Conservation (phyloP, 2,329 filamentous ascomycete species). For the Claviceps citrina region DNA sequence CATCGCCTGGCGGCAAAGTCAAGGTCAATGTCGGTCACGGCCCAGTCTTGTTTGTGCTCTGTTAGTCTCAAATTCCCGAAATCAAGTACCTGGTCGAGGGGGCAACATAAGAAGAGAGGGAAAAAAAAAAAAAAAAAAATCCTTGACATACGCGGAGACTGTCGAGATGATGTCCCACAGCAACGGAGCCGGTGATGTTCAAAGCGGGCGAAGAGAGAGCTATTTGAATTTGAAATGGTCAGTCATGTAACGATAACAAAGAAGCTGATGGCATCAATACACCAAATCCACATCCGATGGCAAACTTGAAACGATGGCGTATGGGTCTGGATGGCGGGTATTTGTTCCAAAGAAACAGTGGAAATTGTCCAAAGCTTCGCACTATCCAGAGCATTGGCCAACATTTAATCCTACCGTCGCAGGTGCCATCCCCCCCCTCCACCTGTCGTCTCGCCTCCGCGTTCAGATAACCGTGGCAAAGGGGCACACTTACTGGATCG, state of each 20-base stretch:
- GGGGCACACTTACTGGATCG: not conserved
- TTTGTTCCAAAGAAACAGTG: not conserved
- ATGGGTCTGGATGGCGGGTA: not conserved
- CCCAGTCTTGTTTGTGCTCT: conserved; percentile 14
- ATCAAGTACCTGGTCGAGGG: not conserved
- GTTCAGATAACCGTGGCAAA: not conserved
- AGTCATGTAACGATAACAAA: not conserved
- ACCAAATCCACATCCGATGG: not conserved
- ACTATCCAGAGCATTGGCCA: conserved; percentile 1
- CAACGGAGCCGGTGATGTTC: conserved; percentile 8
- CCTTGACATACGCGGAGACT: conserved; percentile 4
- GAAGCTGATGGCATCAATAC: not conserved
- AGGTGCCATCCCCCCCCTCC: not conserved
- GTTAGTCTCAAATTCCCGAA: not conserved
- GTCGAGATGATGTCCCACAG: conserved; percentile 11
- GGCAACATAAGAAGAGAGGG: not conserved
- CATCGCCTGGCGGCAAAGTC: conserved; percentile 33
- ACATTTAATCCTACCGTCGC: not conserved
- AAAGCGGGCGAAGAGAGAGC: not conserved
- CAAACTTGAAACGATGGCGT: not conserved
- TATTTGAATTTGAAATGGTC: conserved; percentile 2
- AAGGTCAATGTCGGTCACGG: conserved; percentile 28
- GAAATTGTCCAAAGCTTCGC: not conserved
- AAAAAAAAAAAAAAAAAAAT: not conserved
- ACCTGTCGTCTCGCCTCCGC: conserved; percentile 1